Evolutionary conservation across 2,329 filamentous ascomycete species (phyloP).

Genomic region (Knufia petricola): DNA sequence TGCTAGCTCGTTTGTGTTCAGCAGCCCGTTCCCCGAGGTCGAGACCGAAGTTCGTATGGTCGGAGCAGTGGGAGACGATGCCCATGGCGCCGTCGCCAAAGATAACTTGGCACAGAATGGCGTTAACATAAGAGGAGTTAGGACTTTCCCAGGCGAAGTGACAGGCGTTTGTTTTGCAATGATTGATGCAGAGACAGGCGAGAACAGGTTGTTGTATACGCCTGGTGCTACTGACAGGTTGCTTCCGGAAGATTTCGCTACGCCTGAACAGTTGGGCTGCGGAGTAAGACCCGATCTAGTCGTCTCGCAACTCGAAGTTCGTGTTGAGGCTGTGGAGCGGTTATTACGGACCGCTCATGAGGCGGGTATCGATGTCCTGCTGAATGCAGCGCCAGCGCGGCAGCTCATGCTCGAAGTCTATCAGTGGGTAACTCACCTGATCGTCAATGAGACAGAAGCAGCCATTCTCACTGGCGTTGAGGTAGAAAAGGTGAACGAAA

Average conservation of each 20-base stretch:
- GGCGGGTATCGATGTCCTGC: conserved; percentile 13
- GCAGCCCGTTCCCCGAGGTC: too few species aligned
- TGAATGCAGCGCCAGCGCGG: conserved; percentile 14
- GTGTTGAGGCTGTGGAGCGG: conserved; percentile 9
- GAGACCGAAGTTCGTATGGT: background rate
- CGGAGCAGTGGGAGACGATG: background rate
- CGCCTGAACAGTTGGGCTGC: conserved; percentile 8
- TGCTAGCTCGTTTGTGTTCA: too few species aligned
- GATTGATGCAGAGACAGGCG: conserved; percentile 38
- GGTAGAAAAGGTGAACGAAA: conserved; percentile 4
- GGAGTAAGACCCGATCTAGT: conserved; percentile 13
- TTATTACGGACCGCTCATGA: conserved; percentile 10
- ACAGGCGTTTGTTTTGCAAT: too few species aligned
- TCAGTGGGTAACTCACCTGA: conserved; percentile 13
- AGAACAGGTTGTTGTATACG: conserved; percentile 42
- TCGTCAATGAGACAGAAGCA: conserved; percentile 16
- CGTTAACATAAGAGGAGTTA: conserved; percentile 24
- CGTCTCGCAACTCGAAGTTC: conserved; percentile 12
- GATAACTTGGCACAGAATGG: background rate
- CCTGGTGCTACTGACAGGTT: conserved; percentile 38
- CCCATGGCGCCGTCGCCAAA: background rate
- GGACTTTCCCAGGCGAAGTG: conserved; percentile 29
- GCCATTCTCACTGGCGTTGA: conserved; percentile 8
- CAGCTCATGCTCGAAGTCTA: conserved; percentile 4
- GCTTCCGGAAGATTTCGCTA: conserved; percentile 5